Percentiles rank a stretch among this genome's conserved stretches.
phyloP scores from a whole-genome alignment of 441 rosid genomes.

The Gossypium davidsonii region DNA sequence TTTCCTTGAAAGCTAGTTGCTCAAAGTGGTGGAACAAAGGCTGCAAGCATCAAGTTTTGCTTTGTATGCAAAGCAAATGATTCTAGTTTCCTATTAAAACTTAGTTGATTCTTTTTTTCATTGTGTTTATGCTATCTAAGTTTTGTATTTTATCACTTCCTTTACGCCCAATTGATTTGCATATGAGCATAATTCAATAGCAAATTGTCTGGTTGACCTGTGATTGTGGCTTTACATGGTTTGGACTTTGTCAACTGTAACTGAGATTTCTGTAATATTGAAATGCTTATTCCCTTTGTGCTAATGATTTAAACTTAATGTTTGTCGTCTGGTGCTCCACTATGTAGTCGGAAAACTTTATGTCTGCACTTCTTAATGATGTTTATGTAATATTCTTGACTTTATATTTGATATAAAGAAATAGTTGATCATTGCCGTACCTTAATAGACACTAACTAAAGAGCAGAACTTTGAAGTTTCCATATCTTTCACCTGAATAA shows the following conservation, averaged over 20 bases:
- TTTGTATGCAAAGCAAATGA: neutral
- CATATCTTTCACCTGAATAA: neutral
- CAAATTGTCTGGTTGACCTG: neutral
- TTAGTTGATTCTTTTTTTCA: neutral
- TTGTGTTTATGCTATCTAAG: neutral
- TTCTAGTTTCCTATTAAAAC: neutral
- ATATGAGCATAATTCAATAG: no score
- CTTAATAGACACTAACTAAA: neutral
- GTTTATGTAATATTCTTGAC: no score
- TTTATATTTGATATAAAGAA: neutral
- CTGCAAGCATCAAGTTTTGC: neutral
- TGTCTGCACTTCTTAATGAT: neutral
- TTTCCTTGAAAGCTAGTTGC: neutral
- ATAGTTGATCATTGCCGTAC: neutral
- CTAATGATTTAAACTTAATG: neutral
- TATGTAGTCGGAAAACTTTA: neutral
- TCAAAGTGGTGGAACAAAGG: neutral
- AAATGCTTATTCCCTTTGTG: neutral
- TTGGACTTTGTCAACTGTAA: neutral
- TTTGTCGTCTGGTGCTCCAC: neutral
- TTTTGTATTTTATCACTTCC: neutral
- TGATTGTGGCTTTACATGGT: neutral
- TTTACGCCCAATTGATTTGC: neutral
- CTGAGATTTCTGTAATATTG: neutral
- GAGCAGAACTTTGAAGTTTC: conserved; percentile 3